Conservation (phyloP, 2,329 filamentous ascomycete species). For the Aureobasidium sp. region DNA sequence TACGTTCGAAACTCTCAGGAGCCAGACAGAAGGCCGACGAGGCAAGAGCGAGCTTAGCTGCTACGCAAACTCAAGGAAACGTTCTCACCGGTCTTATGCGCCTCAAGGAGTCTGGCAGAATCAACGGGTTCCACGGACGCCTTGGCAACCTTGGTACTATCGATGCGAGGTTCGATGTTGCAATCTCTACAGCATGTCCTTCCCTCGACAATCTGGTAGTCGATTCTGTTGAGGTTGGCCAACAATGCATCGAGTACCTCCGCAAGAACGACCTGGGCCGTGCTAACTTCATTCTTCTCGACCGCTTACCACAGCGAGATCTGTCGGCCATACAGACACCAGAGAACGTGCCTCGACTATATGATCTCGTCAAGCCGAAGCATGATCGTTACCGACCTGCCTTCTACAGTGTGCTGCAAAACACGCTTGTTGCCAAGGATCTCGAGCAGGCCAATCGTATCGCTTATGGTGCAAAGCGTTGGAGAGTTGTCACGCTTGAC, state of each 20-base stretch:
- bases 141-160: slow-evolving; percentile 92
- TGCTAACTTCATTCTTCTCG: slow-evolving; percentile 93
- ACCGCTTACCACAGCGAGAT: slow-evolving; percentile 74
- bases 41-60: slow-evolving; percentile 80
- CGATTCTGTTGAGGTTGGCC: slow-evolving; percentile 88
- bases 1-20: slow-evolving; percentile 78
- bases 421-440: slow-evolving; percentile 88
- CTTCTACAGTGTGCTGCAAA: slow-evolving; percentile 91
- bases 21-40: slow-evolving; percentile 94
- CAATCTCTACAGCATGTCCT: slow-evolving; percentile 94
- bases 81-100: slow-evolving; percentile 89
- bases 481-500: slow-evolving; percentile 92
- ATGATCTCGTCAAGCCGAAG: slow-evolving; percentile 86
- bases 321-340: slow-evolving; percentile 77
- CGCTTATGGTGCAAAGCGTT: slow-evolving; percentile 85
- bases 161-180: slow-evolving; percentile 88
- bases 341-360: slow-evolving; percentile 84
- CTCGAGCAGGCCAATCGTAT: slow-evolving; percentile 95
- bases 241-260: slow-evolving; percentile 96
- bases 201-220: slow-evolving; percentile 94
- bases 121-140: slow-evolving; percentile 93
- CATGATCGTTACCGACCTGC: slow-evolving; percentile 80
- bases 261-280: slow-evolving; percentile 95
- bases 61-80: slow-evolving; percentile 76
- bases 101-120: slow-evolving; percentile 89